Evolutionary conservation across 768 basidiomycete species (phyloP), one percentile per base, ranked within the genome.

Genomic region (Termitomyces heimii): DNA sequence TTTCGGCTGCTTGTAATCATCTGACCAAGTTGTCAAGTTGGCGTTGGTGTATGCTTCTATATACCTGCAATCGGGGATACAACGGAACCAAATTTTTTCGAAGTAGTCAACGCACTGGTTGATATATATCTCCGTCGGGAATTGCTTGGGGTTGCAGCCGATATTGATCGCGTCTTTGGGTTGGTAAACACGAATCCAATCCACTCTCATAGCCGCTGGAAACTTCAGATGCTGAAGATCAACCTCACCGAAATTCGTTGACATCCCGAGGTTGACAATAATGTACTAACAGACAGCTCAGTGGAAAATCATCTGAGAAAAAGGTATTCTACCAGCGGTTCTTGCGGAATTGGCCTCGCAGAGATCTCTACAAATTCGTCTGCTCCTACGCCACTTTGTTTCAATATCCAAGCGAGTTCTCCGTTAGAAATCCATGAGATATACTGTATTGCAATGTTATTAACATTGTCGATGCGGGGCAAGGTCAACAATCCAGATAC

Each of bases 181-280:
- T 67, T 97, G 95, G 70, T 97, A 98, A 8, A 98, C 90, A 24
- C 95, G 83, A 54, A 98, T 83, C 74, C 88, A 97, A 67, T 97
- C 92, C 42, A 96, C 76, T 48, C 74, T 76, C 90, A 97, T 86
- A 3, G 66, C 74, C 4, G 85, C 70, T 8, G 94, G 93, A 73
- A 92, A 94, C 18, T 72, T 74, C 22, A 96, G 73, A 57, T 87
- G 76, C 18, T 79, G 70, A 50, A 91, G 77, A 72, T 97, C 87
- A 51, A 94, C 83, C 4, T 70, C 48, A 10, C 78, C 77, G 35
- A 97, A 97, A 69, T 88, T 90, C 53, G 75, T 72, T 4, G 92
- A 94, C 71, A 96, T 85, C 53, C 92, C 94, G 65, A 94, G 73
- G 69, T 95, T 94, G 65, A 82, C 74, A 61, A 97, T 86, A 65